Percentiles rank a stretch among this genome's conserved stretches.
These are phyloP conservation scores for Raddia guianensis DNA, from an alignment of 176 grass and related monocot genomes.

Conservation along the genomic window DNA sequence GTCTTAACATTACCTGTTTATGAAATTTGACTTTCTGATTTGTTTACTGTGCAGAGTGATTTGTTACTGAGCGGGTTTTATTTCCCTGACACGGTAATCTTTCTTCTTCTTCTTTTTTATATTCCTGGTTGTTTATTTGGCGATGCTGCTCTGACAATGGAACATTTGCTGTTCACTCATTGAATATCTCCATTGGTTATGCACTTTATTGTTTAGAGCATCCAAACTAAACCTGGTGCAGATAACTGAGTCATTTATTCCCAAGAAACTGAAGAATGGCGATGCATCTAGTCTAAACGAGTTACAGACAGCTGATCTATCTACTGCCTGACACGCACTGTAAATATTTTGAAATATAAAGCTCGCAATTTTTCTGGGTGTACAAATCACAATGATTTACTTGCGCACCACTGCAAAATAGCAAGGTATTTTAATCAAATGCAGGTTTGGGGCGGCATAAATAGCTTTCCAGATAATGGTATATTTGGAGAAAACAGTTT, in stretches of 20 bases:
- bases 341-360: neutral
- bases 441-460: neutral
- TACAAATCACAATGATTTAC: neutral
- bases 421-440: neutral
- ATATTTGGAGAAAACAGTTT: neutral
- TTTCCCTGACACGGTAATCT: neutral
- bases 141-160: neutral
- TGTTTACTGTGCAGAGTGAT: too few species aligned
- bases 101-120: neutral
- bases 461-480: neutral
- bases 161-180: neutral
- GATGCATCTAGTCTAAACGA: neutral
- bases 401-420: neutral
- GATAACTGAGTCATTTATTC: neutral
- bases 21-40: neutral
- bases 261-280: neutral
- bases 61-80: neutral
- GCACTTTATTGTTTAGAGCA: neutral
- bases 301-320: neutral
- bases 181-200: neutral
- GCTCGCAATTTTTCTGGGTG: neutral
- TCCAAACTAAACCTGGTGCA: neutral
- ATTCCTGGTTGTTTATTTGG: neutral
- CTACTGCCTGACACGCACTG: neutral
- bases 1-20: neutral